Base-by-base conservation (phyloP, 805 yeast genomes). In the Myxozyma neotropica region DNA sequence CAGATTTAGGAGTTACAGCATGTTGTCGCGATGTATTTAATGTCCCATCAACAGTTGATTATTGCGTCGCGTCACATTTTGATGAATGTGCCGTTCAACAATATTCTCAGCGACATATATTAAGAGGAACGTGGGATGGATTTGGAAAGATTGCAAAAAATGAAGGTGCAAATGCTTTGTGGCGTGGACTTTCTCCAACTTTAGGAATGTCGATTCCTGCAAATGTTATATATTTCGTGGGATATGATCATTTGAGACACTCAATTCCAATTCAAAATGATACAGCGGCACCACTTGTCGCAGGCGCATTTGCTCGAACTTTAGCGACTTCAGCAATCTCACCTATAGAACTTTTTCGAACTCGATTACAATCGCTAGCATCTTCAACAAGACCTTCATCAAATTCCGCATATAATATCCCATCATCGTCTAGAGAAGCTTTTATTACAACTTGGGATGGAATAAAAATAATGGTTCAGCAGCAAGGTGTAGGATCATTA, bases 211-310 rank as follows among this genome's bases (percentile, higher is more conserved):
- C 97, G 0, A 80, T 92, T 0, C 99, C 99, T 1, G 82, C 97
- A 0, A 94, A 93, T 67, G 88, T 94, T 61, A 92, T 94, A 4
- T 94, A 94, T 72, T 94, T 90, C 75, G 88, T 95, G 1, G 96
- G 97, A 0, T 94, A 94, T 72, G 99, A 94, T 68, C 82, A 86
- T 61, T 76, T 93, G 48, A 76, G 96, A 66, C 96, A 89, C 68
- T 74, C 78, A n/a, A 85, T 93, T 0, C 86, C 90, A 0, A 67
- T 88, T 23, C 68, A 70, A 6, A 62, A 73, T 74, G 70, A 68
- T 21, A 56, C 76, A 0, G 31, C 83, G 21, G 90, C 89, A 65
- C 97, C 99, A 1, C 73, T 93, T 45, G 26, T 89, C 0, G 90
- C 97, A 71, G 99, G 99, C 1, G 83, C 92, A 0, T 59, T 86